phyloP scores from a whole-genome alignment of 768 basidiomycete genomes.

The Neoboletus magnificus region DNA sequence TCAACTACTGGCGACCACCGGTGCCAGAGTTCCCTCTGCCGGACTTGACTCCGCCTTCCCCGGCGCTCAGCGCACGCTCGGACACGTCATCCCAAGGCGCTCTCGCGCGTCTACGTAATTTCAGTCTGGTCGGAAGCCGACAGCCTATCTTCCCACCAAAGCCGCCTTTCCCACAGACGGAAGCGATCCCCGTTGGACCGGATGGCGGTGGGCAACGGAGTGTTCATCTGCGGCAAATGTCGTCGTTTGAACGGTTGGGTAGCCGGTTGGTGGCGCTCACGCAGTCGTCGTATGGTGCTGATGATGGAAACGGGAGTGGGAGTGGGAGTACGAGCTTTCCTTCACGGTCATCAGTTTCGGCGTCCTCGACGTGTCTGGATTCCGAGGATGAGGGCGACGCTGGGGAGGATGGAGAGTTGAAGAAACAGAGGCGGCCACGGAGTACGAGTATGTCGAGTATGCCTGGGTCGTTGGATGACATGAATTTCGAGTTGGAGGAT shows the following conservation, averaged over 20 bases:
- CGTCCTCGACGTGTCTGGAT: slow-evolving; percentile 46
- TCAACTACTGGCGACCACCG: slow-evolving; percentile 92
- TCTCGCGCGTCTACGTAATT: slow-evolving; percentile 70
- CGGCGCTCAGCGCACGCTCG: slow-evolving; percentile 90
- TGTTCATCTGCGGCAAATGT: slow-evolving; percentile 62
- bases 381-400: slow-evolving; percentile 47
- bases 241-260: slow-evolving; percentile 71
- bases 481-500: slow-evolving; percentile 53
- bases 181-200: neutral
- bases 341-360: slow-evolving; percentile 52
- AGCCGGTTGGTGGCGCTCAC: slow-evolving; percentile 52
- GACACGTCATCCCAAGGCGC: slow-evolving; percentile 76
- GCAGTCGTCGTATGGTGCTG: slow-evolving; percentile 31
- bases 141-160: slow-evolving; percentile 31
- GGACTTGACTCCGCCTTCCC: slow-evolving; percentile 82
- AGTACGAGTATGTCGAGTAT: slow-evolving; percentile 76
- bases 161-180: slow-evolving; percentile 28
- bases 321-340: slow-evolving; percentile 51
- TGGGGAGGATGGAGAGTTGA: slow-evolving; percentile 37
- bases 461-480: slow-evolving; percentile 77
- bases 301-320: slow-evolving; percentile 20
- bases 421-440: slow-evolving; percentile 41
- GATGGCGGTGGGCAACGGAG: slow-evolving; percentile 31
- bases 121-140: slow-evolving; percentile 63
- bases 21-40: slow-evolving; percentile 78